Conservation (phyloP, 2,329 filamentous ascomycete species). For the Colletotrichum neosansevieriae region DNA sequence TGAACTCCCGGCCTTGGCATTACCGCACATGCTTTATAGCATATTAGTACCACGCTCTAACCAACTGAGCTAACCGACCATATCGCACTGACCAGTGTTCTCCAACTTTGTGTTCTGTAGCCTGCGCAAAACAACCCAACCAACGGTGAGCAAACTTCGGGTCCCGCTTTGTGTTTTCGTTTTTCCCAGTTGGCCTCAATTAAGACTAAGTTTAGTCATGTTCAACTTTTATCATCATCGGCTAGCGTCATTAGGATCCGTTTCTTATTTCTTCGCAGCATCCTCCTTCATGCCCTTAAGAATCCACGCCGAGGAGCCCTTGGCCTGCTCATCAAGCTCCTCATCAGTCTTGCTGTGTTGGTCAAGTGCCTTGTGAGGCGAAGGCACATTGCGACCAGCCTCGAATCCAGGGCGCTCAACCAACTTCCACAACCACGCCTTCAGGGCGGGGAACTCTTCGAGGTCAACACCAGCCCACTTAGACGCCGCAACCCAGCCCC, state of each 20-base stretch:
- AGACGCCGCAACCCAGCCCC: constrained; percentile 77
- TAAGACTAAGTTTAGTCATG: neutral
- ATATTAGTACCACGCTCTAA: constrained; percentile 41
- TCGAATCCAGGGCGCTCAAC: constrained; percentile 77
- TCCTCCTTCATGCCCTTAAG: constrained; percentile 77
- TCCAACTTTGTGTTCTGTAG: no score
- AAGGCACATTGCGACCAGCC: constrained; percentile 80
- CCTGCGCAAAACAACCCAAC: no score
- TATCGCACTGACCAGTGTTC: fast-evolving
- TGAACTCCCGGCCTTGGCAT: constrained; percentile 40
- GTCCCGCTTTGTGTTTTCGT: neutral
- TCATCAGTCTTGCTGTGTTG: constrained; percentile 58
- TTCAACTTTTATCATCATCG: no score
- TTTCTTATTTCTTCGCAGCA: constrained; percentile 58
- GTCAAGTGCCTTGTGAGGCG: constrained; percentile 71
- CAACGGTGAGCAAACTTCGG: no score
- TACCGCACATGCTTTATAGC: constrained; percentile 11
- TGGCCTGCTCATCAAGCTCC: constrained; percentile 69
- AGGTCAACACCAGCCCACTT: constrained; percentile 67
- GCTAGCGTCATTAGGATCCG: neutral
- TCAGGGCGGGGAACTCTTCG: constrained; percentile 79
- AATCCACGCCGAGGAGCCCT: constrained; percentile 68
- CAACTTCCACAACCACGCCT: constrained; percentile 82
- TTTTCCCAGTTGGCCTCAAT: neutral
- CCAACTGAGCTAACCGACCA: constrained; percentile 40